Base-by-base conservation (phyloP, 139 green algal species). In the Chlorella vulgaris region DNA sequence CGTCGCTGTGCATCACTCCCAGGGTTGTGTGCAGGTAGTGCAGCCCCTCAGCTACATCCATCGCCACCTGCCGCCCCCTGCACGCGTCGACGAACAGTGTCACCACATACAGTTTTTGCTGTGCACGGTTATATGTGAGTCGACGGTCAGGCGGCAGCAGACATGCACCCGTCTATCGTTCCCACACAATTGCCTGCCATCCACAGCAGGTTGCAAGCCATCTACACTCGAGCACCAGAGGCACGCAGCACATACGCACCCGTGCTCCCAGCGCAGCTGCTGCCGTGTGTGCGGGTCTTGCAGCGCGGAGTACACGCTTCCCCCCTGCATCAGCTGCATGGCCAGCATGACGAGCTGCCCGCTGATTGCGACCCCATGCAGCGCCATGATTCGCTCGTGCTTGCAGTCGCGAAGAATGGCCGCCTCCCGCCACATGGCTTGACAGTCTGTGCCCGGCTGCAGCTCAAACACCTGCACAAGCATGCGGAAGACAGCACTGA, bases 31-130 rank as follows among this genome's bases (percentile, higher is more conserved):
- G 73, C 35, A 79, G 73, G 73, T 51, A 68, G 36, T 31, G 42
- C 19, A 79, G 73, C 1, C 29, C 73, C 36, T 79, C 73, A 1
- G 73, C 73, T 0, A 79, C 26, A 28, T 79, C 53, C 8, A 68
- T 29, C 26, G 73, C 73, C 24, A 68, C 51, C 7, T 53, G 73
- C 24, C 51, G 51, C 13, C 73, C 73, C 7, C 71, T 78, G 71
- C 71, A 35, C 1, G 15, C 21, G 22, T n/a, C n/a, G n/a, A n/a
- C n/a, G n/a, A n/a, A n/a, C n/a, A n/a, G n/a, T n/a, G n/a, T n/a
- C n/a, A n/a, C n/a, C n/a, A n/a, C n/a, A n/a, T n/a, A n/a, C n/a
- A n/a, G n/a, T n/a, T n/a, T n/a, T n/a, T n/a, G n/a, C n/a, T n/a
- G n/a, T n/a, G n/a, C n/a, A n/a, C n/a, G n/a, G n/a, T n/a, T n/a